phyloP scores from a whole-genome alignment of 495 filamentous ascomycete genomes.

The Eremomyces bilateralis region DNA sequence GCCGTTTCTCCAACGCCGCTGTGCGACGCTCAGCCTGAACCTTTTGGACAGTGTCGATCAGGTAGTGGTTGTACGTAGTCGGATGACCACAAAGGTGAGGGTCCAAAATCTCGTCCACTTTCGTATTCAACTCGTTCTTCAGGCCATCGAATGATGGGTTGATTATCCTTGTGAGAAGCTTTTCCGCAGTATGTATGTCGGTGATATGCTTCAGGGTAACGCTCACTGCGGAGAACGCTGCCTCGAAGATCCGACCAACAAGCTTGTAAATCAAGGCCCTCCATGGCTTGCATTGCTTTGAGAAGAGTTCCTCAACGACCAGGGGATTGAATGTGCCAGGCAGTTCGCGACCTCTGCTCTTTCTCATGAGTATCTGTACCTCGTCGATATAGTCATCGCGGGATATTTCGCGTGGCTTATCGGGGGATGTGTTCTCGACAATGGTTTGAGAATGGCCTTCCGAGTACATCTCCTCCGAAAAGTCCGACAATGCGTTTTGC shows the following conservation, averaged over 20 bases:
- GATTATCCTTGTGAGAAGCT: neutral
- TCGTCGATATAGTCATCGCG: slow-evolving; percentile 2
- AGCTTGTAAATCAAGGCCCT: neutral
- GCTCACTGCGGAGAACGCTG: neutral
- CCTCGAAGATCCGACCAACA: neutral
- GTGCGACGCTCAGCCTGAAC: neutral
- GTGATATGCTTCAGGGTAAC: neutral
- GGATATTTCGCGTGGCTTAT: neutral
- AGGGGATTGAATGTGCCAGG: slow-evolving; percentile 3
- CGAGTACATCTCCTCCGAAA: slow-evolving; percentile 26
- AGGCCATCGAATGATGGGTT: neutral
- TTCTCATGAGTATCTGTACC: neutral
- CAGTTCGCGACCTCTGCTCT: slow-evolving; percentile 3
- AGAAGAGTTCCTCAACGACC: slow-evolving; percentile 1
- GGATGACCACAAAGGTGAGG: slow-evolving; percentile 1
- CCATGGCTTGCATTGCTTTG: neutral
- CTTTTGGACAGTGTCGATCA: slow-evolving; percentile 3
- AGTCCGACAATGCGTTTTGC: slow-evolving; percentile 33
- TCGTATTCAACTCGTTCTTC: neutral
- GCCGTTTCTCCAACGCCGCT: neutral
- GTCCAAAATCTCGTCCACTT: neutral
- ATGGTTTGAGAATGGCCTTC: slow-evolving; percentile 26
- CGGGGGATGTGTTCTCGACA: slow-evolving; percentile 2
- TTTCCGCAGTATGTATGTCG: neutral
- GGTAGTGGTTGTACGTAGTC: slow-evolving; percentile 5